Percentiles rank a stretch among this genome's conserved stretches.
Conservation (phyloP, 164 flowering plant species). For the Stephania japonica region DNA sequence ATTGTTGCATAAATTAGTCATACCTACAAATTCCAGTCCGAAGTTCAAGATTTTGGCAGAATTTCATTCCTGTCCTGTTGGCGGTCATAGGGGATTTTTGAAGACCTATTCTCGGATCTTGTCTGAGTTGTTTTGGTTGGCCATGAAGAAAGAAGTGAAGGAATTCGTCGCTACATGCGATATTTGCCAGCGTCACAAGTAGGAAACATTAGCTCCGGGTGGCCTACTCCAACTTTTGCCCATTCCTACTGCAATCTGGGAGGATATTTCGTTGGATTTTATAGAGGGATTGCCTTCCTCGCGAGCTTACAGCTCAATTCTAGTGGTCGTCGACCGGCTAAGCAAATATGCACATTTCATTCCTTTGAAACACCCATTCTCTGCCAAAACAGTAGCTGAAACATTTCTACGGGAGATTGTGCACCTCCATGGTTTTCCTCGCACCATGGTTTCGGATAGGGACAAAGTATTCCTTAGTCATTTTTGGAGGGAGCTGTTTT, state of each 20-base stretch:
- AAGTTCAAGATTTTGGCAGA: not conserved
- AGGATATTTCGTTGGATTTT: not conserved
- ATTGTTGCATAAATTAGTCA: too few relatives aligned
- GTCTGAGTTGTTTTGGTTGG: too few relatives aligned
- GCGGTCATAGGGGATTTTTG: too few relatives aligned
- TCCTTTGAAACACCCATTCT: not conserved
- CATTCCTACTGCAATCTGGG: too few relatives aligned
- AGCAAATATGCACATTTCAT: not conserved
- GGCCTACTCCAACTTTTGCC: not conserved
- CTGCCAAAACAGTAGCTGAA: not conserved
- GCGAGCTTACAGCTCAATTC: not conserved
- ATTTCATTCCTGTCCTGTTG: not conserved
- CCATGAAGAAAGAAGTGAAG: not conserved
- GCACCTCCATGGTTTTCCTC: not conserved
- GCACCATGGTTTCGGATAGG: too few relatives aligned
- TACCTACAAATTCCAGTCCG: not conserved
- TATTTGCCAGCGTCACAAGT: not conserved
- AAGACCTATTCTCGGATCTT: too few relatives aligned
- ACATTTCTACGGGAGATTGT: not conserved
- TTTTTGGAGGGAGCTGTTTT: not conserved
- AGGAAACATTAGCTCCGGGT: not conserved
- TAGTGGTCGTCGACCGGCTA: not conserved
- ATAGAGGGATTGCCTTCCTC: not conserved
- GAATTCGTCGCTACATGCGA: not conserved
- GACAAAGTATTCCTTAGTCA: too few relatives aligned